Base-by-base conservation (phyloP, 371 early-diverging fungal species). In the Haplosporangium sp. region DNA sequence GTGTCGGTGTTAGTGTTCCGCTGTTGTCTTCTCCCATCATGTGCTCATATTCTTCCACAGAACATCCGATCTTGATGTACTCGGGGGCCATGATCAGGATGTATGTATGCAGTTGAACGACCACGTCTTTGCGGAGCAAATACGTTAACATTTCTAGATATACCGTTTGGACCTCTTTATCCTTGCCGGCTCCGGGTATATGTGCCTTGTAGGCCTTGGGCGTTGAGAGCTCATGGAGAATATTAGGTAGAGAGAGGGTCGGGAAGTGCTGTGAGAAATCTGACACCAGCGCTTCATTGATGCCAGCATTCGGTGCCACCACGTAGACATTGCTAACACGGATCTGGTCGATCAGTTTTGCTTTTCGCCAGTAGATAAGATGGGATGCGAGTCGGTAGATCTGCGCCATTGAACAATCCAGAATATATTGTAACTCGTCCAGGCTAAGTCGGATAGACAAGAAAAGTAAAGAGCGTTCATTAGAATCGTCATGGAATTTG, bases 351-450 rank as follows among this genome's bases (percentile, higher is more conserved):
- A 96, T 94, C 43, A 97, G 81, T 69, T 92, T 92, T 5, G 96
- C 97, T 67, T 94, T 93, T 50, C 88, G 77, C 97, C 97, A 97
- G 73, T 93, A 95, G 46, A 96, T 92, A 42, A 98, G 83, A 81
- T 98, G 97, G 0, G 96, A 94, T 10, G 93, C 95, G 23, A 95
- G 69, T 4, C 93, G 87, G 75, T 94, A 96, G 5, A 98, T 89
- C 64, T 96, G 96, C 0, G 95, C 92, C 52, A 95, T 84, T 4
- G 97, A 95, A 75, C 96, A 96, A 74, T 95, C 95, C 13, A 96
- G 74, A 18, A 91, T 76, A 12, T 91, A 74, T 80, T 94, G 94
- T 18, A 98, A 83, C 64, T 94, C 91, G 21, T 94, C 91, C 43
- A 98, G 84, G 50, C 92, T 92, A 72, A 29, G 47, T 48, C 14